Evolutionary conservation across 441 rosid genomes (phyloP).

Genomic region (Erysimum cheiri): DNA sequence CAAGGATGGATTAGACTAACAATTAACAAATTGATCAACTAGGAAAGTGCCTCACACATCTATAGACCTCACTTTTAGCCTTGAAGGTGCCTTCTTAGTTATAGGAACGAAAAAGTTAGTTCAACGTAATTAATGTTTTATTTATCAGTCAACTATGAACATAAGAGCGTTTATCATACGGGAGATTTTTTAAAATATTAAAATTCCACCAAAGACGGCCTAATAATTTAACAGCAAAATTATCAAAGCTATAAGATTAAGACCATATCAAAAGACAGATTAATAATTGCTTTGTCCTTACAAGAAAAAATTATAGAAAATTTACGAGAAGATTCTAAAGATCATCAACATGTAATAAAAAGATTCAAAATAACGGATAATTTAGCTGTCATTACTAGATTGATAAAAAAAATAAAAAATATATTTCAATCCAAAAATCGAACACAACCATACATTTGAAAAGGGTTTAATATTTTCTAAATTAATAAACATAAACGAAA

Average conservation of each 20-base stretch:
- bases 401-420: conserved; percentile 1
- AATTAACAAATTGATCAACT: neutral
- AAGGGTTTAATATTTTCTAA: neutral
- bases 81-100: conserved; percentile 20
- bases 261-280: conserved; percentile 28
- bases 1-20: conserved; percentile 11
- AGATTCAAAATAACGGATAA: conserved; percentile 2
- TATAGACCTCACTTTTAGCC: neutral
- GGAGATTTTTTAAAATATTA: neutral
- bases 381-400: neutral
- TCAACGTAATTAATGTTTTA: neutral
- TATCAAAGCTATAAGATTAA: conserved; percentile 20
- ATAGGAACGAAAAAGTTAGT: conserved; percentile 3
- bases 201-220: conserved; percentile 17
- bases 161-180: conserved; percentile 7
- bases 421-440: neutral
- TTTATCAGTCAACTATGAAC: conserved; percentile 26
- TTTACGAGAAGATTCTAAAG: neutral
- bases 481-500: neutral
- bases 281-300: neutral
- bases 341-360: conserved; percentile 13
- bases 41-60: conserved; percentile 5
- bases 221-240: conserved; percentile 13
- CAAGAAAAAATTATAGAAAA: neutral
- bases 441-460: neutral